phyloP scores from a whole-genome alignment of 139 green algal genomes.

The Auxenochlorella pyrenoidosa region DNA sequence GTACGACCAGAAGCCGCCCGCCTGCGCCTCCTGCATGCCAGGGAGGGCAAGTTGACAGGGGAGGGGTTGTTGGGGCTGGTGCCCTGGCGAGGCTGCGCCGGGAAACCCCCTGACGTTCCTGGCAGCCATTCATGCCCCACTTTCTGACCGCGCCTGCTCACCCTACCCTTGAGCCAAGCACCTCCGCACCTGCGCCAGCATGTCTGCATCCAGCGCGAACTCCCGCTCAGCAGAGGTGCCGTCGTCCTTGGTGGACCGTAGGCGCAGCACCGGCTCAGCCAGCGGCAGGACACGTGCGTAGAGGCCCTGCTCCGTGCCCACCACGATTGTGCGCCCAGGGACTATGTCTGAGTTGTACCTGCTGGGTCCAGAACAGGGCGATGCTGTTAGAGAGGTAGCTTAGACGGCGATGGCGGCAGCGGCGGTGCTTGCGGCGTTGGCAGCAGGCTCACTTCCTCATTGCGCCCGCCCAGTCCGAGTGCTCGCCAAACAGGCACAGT shows the following conservation, averaged over 20 bases:
- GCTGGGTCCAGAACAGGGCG: background rate
- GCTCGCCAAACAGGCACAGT: conserved; percentile 81
- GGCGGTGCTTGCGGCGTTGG: too few species aligned
- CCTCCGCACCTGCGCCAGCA: conserved; percentile 7
- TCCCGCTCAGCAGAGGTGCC: conserved; percentile 20
- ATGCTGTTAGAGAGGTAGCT: background rate
- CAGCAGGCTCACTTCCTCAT: conserved; percentile 26
- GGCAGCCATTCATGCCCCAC: too few species aligned
- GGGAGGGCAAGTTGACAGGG: too few species aligned
- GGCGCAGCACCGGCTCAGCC: conserved; percentile 28
- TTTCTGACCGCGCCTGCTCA: too few species aligned
- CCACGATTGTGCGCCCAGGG: conserved; percentile 65
- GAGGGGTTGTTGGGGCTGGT: too few species aligned
- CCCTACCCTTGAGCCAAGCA: too few species aligned
- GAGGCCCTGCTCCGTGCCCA: conserved; percentile 68
- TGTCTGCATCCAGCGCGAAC: conserved; percentile 27
- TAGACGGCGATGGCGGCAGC: background rate
- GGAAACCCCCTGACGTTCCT: too few species aligned
- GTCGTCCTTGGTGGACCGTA: conserved; percentile 43
- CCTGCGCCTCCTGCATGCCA: conserved; percentile 50
- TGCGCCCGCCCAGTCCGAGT: conserved; percentile 63
- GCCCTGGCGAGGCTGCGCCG: too few species aligned
- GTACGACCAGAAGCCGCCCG: conserved; percentile 76
- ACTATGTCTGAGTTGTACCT: conserved; percentile 46
- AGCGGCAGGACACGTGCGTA: conserved; percentile 37